A percentile compares a stretch with the other conserved stretches of the same genome.
phyloP scores from a whole-genome alignment of 2,329 filamentous ascomycete species.

The Colletotrichum trifolii region DNA sequence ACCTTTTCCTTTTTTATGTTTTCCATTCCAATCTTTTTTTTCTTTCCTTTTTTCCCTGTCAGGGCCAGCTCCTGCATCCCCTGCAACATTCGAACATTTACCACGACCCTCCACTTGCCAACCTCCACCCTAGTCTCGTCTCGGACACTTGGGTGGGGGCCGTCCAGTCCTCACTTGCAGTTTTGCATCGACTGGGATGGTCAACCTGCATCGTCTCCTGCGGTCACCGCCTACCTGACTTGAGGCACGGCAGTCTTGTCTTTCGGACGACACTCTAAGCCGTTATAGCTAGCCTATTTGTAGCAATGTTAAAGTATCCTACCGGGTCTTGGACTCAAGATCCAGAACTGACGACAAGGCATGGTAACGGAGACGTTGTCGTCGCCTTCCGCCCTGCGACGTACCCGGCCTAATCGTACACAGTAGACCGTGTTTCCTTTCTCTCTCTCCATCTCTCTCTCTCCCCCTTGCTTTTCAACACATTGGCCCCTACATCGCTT shows the following conservation, averaged over 20 bases:
- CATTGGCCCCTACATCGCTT: no score
- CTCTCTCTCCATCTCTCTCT: no score
- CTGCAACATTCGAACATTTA: no score
- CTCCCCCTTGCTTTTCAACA: no score
- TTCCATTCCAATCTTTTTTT: no score
- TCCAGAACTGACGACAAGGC: neutral
- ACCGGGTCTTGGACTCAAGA: neutral
- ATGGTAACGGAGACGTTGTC: no score
- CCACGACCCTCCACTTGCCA: neutral
- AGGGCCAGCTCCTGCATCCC: no score
- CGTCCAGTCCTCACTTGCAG: constrained; percentile 9
- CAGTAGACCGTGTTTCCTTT: no score
- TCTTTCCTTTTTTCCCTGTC: no score
- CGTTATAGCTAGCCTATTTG: constrained; percentile 13
- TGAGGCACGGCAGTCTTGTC: neutral
- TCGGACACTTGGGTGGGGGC: constrained; percentile 2
- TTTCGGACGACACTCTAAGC: constrained; percentile 17
- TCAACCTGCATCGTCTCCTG: constrained; percentile 1
- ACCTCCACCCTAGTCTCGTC: neutral
- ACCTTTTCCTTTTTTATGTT: no score
- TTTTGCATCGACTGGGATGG: constrained; percentile 14
- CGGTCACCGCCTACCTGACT: constrained; percentile 5
- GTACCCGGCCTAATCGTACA: no score
- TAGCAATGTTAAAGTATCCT: constrained; percentile 4
- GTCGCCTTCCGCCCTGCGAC: no score